phyloP scores from a whole-genome alignment of 768 basidiomycete genomes.

The Leccinum barrowsii region DNA sequence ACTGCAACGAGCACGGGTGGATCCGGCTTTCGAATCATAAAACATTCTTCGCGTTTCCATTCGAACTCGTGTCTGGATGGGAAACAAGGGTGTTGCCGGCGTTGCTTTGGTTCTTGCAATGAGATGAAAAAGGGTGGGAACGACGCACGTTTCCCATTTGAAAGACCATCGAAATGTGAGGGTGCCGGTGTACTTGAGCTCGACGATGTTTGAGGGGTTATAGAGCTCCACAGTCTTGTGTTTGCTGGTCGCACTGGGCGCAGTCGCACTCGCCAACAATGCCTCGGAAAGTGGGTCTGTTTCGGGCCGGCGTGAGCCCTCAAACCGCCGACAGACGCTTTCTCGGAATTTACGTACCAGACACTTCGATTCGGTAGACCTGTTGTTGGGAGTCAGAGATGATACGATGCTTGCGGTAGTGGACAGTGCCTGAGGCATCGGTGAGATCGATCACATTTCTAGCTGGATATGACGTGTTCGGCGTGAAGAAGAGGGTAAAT shows the following conservation, averaged over 20 bases:
- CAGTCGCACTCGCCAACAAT: constrained; percentile 63
- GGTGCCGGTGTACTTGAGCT: constrained; percentile 71
- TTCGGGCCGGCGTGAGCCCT: neutral
- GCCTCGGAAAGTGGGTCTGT: constrained; percentile 72
- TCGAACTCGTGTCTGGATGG: constrained; percentile 70
- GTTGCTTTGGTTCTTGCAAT: constrained; percentile 44
- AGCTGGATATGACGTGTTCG: constrained; percentile 53
- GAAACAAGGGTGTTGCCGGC: neutral
- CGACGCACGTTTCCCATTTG: constrained; percentile 76
- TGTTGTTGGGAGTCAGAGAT: constrained; percentile 30
- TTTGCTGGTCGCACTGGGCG: constrained; percentile 64
- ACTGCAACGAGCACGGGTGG: constrained; percentile 82
- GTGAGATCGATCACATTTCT: constrained; percentile 59
- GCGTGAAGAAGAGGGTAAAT: constrained; percentile 70
- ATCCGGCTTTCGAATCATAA: constrained; percentile 79
- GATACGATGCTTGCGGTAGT: constrained; percentile 71
- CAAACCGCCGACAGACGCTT: neutral
- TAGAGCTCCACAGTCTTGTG: constrained; percentile 70
- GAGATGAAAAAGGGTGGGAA: neutral
- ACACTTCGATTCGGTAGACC: constrained; percentile 63
- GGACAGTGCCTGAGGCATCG: constrained; percentile 56
- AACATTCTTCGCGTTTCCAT: constrained; percentile 84
- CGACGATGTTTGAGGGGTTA: constrained; percentile 69
- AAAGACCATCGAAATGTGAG: constrained; percentile 76
- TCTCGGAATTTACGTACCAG: constrained; percentile 43